Percentiles rank a stretch among this genome's conserved stretches.
phyloP scores from a whole-genome alignment of 2,329 filamentous ascomycete species.

The Colletotrichum plurivorum region DNA sequence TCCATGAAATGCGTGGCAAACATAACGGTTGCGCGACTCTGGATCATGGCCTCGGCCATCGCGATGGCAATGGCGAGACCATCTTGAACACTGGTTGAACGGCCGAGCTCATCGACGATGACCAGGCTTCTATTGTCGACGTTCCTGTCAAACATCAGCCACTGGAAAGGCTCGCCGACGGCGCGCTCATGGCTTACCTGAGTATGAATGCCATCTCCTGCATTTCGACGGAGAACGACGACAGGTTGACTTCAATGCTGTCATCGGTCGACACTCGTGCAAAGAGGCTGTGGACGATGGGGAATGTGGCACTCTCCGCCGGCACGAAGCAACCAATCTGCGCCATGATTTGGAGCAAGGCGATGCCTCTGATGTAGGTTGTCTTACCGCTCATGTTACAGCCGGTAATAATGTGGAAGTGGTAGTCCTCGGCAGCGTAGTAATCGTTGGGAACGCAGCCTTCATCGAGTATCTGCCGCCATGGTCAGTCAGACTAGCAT shows the following conservation, averaged over 20 bases:
- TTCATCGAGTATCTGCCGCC: conserved; percentile 46
- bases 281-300: conserved; percentile 87
- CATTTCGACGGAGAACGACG: conserved; percentile 96
- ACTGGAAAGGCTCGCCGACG: accelerated
- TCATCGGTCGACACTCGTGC: conserved; percentile 90
- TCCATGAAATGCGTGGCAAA: conserved; percentile 96
- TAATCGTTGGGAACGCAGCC: conserved; percentile 91
- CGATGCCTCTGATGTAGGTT: conserved; percentile 90
- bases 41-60: conserved; percentile 88
- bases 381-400: conserved; percentile 99
- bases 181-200: conserved; percentile 54
- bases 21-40: conserved; percentile 85
- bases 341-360: conserved; percentile 91
- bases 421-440: conserved; percentile 82
- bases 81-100: conserved; percentile 90
- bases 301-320: conserved; percentile 84
- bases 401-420: conserved; percentile 94
- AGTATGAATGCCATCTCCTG: conserved; percentile 95
- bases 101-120: conserved; percentile 92
- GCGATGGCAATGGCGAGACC: conserved; percentile 91
- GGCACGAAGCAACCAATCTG: conserved; percentile 94
- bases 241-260: conserved; percentile 90
- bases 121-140: conserved; percentile 82
- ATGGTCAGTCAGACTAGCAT: neutral
- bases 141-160: conserved; percentile 59